A percentile compares a stretch with the other conserved stretches of the same genome.
Evolutionary conservation across 1,284 basidiomycete genomes (phyloP).

Genomic region (Austropuccinia psidii): DNA sequence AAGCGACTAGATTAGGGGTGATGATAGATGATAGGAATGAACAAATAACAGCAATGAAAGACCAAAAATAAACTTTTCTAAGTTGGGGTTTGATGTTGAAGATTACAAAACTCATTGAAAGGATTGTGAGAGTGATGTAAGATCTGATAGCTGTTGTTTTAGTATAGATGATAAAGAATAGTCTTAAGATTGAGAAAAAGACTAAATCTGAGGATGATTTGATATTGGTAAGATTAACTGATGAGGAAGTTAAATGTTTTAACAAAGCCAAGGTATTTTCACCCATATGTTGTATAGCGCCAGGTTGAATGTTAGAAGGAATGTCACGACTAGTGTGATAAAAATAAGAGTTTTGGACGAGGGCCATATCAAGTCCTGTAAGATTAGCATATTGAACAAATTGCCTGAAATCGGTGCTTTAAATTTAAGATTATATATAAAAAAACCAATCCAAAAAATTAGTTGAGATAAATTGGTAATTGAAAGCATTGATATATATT

Average conservation of each 20-base stretch:
- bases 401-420: slow-evolving; percentile 83
- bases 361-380: slow-evolving; percentile 65
- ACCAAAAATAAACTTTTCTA: slow-evolving; percentile 37
- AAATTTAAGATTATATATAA: slow-evolving; percentile 21
- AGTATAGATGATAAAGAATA: slow-evolving; percentile 64
- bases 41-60: slow-evolving; percentile 40
- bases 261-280: slow-evolving; percentile 80
- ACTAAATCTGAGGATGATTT: slow-evolving; percentile 54
- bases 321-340: slow-evolving; percentile 85
- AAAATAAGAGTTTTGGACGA: slow-evolving; percentile 85
- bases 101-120: slow-evolving; percentile 38
- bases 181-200: slow-evolving; percentile 65
- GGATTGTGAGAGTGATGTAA: slow-evolving; percentile 54
- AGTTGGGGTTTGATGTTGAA: slow-evolving; percentile 17
- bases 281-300: slow-evolving; percentile 77
- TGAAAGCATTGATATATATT: too few species aligned
- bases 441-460: slow-evolving; percentile 40
- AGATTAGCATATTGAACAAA: slow-evolving; percentile 76
- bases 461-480: slow-evolving; percentile 2
- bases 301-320: slow-evolving; percentile 70
- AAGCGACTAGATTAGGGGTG: slow-evolving; percentile 64
- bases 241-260: slow-evolving; percentile 59
- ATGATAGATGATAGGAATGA: slow-evolving; percentile 52
- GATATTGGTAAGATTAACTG: slow-evolving; percentile 60
- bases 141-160: slow-evolving; percentile 63